These are phyloP conservation scores for Neurospora sp. DNA, from an alignment of 495 filamentous ascomycete genomes.

Conservation along the genomic window DNA sequence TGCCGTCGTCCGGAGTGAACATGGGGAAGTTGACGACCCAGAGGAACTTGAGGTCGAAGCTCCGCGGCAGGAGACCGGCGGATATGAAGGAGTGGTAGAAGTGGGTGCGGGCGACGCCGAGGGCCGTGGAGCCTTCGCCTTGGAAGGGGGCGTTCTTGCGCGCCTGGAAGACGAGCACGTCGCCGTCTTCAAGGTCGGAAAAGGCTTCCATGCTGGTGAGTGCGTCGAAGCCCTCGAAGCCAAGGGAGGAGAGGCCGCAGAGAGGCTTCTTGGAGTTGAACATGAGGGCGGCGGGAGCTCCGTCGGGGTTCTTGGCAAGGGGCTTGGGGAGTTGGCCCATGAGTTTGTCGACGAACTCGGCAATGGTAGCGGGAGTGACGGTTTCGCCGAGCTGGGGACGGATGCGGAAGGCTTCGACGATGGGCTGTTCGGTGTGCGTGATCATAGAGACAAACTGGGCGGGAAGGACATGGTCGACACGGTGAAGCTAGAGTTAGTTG, in stretches of 20 bases:
- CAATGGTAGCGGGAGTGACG: slow-evolving; percentile 11
- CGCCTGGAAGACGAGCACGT: slow-evolving; percentile 72
- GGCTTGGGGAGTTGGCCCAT: slow-evolving; percentile 53
- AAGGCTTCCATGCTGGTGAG: slow-evolving; percentile 15
- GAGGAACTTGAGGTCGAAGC: slow-evolving; percentile 52
- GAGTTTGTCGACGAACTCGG: slow-evolving; percentile 54
- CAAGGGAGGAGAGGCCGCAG: slow-evolving; percentile 61
- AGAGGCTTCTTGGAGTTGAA: slow-evolving; percentile 60
- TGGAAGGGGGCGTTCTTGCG: slow-evolving; percentile 50
- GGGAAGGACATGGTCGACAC: slow-evolving; percentile 52
- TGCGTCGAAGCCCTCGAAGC: slow-evolving; percentile 58
- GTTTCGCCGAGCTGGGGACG: slow-evolving; percentile 19
- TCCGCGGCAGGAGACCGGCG: slow-evolving; percentile 42
- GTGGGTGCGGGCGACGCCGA: slow-evolving; percentile 66
- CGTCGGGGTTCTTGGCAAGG: slow-evolving; percentile 55
- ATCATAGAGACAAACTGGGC: slow-evolving; percentile 64
- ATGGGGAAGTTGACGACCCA: slow-evolving; percentile 91
- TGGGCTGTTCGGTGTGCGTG: slow-evolving; percentile 47
- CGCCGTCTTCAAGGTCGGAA: slow-evolving; percentile 43
- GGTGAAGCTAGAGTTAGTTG: slow-evolving; percentile 41
- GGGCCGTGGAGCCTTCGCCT: slow-evolving; percentile 58
- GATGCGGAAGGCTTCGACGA: slow-evolving; percentile 64
- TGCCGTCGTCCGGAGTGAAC: slow-evolving; percentile 60
- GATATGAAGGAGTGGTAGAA: slow-evolving; percentile 58
- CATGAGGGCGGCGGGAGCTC: slow-evolving; percentile 67